Evolutionary conservation across 1,284 basidiomycete genomes (phyloP).

Genomic region (Tausonia pullulans): DNA sequence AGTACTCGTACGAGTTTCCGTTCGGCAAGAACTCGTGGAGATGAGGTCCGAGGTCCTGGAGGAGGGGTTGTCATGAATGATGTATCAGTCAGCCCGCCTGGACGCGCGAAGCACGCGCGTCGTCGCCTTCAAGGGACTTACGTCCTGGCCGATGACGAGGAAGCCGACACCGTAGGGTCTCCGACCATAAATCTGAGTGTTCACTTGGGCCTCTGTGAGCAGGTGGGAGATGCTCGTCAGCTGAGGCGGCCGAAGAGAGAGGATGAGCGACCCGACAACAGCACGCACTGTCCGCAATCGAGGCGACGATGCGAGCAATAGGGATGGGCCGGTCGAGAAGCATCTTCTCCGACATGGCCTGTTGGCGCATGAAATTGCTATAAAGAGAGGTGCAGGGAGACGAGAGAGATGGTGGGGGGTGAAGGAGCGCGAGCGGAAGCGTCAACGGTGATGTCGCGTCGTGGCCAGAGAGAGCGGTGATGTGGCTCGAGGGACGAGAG

Average conservation of each 20-base stretch:
- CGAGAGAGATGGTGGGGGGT: background rate
- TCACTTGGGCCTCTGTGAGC: conserved; percentile 81
- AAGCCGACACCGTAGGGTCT: conserved; percentile 98
- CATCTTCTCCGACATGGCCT: conserved; percentile 92
- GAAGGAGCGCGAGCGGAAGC: background rate
- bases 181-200: conserved; percentile 96
- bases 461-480: background rate
- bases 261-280: background rate
- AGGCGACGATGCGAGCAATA: conserved; percentile 79
- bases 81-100: background rate
- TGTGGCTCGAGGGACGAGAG: background rate
- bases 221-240: conserved; percentile 9
- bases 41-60: conserved; percentile 75
- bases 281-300: conserved; percentile 79
- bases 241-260: background rate
- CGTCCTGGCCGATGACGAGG: conserved; percentile 89
- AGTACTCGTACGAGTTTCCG: conserved; percentile 96
- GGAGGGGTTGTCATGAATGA: background rate
- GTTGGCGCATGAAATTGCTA: conserved; percentile 98
- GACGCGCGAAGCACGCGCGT: background rate
- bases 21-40: conserved; percentile 97
- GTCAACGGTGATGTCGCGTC: background rate
- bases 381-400: background rate
- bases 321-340: conserved; percentile 90
- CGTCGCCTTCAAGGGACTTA: conserved; percentile 24